Base-by-base conservation (phyloP, 306 rosid genomes). In the Malus asiatica region DNA sequence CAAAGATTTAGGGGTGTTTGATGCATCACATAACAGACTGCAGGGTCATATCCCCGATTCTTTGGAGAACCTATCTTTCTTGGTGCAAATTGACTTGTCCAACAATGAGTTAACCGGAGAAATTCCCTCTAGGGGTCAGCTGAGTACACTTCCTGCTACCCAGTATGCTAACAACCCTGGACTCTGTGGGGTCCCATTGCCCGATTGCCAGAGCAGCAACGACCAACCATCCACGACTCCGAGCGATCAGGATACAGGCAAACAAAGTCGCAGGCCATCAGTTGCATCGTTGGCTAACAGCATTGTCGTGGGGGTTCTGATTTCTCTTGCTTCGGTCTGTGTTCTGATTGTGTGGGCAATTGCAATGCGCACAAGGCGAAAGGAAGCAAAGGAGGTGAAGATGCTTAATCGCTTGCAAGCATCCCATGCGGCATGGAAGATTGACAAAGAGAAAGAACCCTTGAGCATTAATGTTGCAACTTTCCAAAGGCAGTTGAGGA, bases 1-100 rank as follows among this genome's bases (percentile, higher is more conserved):
- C 2, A 91, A 89, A 71, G 89, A 94, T 62, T 74, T 94, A 58
- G 98, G 98, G 4, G 97, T 94, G 38, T 93, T 93, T 79, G 96
- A 93, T 86, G 98, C 98, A 61, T 93, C 98, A 48, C 82, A 93
- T 65, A 93, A 93, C 38, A 89, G 97, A 76, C 74, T 93, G 73
- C 98, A 93, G 84, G 98, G 98, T 73, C 85, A 86, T 69, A 93
- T 94, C 69, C 98, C 98, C 4, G 98, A 94, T 73, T 94, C 97
- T 68, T 94, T 94, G 89, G 92, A 96, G 76, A 90, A 91, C 76
- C 83, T 94, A 13, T 94, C 98, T 35, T 94, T 94, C 81, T 83
- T 94, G 69, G 98, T 94, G 65, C 97, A 94, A 81, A 94, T 94
- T 78, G 98, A 95, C 84, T 85, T 92, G 33, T 95, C 98, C 20